Evolutionary conservation across 1,139 yeast species (phyloP), one percentile per base, ranked within the genome.

Genomic region (Candida albicans): DNA sequence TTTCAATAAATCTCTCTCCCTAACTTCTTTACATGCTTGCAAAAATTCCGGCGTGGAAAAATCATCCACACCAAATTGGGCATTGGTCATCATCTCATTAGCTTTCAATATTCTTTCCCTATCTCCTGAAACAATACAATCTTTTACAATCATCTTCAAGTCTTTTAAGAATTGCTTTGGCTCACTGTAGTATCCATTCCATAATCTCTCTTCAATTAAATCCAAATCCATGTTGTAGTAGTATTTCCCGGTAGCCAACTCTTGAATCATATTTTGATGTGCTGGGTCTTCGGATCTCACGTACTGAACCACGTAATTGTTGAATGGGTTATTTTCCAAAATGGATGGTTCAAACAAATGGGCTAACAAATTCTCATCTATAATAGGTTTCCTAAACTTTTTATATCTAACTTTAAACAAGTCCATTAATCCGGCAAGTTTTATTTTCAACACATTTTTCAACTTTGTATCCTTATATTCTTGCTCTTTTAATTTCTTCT

Each of bases 181-280:
- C 56, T 91, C 97, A 29, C 91, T 84, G 59, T 95, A 93, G 61
- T 69, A 93, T 0, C 99, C 99, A 64, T 93, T 93, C 99, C 99
- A 93, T 44, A 95, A 68, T 46, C 99, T 75, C 58, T 93, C 99
- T 58, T 93, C 99, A 39, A 95, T 81, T 13, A 90, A 84, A 59
- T 93, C 99, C 48, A 95, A 71, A 58, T 93, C 99, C 88, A 93
- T 95, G 55, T 93, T 93, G 66, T 75, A 77, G 59, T 73, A 93
- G 52, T 73, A 75, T 46, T 77, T 80, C 2, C 95, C 96, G 0
- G 96, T 85, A 0, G 81, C 64, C 6, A 81, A 70, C 56, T 95
- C 98, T 27, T 81, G 65, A 51, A 95, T 88, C 93, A 83, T 87
- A 53, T 87, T 82, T 33, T 59, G 62, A 46, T 70, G 73, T 12